These are phyloP conservation scores for Helichrysum umbraculigerum DNA, from an alignment of 129 eudicot genomes.

Conservation along the genomic window DNA sequence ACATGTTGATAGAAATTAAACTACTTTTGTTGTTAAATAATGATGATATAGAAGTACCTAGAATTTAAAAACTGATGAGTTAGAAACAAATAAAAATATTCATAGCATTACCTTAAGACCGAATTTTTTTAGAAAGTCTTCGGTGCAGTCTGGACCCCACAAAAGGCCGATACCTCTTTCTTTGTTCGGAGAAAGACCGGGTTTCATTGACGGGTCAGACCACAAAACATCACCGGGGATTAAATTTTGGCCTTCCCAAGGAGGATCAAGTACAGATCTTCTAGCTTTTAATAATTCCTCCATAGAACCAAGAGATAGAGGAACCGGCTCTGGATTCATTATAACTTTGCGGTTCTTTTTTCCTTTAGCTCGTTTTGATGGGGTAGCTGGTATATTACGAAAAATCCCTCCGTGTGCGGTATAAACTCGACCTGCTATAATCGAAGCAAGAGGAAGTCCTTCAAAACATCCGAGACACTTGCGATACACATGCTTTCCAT, in stretches of 20 bases:
- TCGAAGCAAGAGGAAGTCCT: conserved; percentile 96
- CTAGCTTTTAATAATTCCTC: conserved; percentile 91
- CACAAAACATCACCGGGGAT: conserved; percentile 97
- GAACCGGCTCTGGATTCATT: conserved; percentile 46
- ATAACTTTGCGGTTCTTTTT: conserved; percentile 80
- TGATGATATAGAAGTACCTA: not conserved
- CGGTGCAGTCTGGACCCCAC: conserved; percentile 99
- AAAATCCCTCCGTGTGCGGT: conserved; percentile 99
- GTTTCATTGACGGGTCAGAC: conserved; percentile 94
- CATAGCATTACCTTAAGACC: conserved; percentile 62
- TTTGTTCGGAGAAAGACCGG: conserved; percentile 87
- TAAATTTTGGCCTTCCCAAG: conserved; percentile 95
- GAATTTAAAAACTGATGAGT: not conserved
- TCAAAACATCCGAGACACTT: conserved; percentile 96
- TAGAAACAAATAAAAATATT: not conserved
- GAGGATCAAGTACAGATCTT: conserved; percentile 95
- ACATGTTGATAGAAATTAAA: not conserved
- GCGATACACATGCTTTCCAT: conserved; percentile 86
- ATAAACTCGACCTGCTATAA: conserved; percentile 82
- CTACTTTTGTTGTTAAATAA: not conserved
- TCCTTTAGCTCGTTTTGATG: conserved; percentile 72
- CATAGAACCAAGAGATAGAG: conserved; percentile 77
- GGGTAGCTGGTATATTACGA: conserved; percentile 59
- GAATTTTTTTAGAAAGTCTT: conserved; percentile 77
- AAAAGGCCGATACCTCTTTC: conserved; percentile 97